Conservation (phyloP, 2,329 filamentous ascomycete species). For the Bipolaris victoriae region DNA sequence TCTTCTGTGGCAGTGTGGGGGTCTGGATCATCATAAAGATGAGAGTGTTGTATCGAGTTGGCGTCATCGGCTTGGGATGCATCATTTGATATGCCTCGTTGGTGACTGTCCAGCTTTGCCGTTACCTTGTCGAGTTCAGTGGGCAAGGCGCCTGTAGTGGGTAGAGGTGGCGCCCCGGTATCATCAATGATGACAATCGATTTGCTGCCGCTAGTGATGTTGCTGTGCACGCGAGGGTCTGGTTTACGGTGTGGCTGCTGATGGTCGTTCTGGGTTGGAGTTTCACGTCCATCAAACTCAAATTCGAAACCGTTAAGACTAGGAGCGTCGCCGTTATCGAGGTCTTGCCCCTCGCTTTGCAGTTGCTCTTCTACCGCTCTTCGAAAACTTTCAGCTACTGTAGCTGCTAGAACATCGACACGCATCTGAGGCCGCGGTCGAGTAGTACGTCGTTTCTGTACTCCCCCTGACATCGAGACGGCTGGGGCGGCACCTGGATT, state of each 20-base stretch:
- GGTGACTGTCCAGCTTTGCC: conserved; percentile 5
- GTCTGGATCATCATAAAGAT: conserved; percentile 27
- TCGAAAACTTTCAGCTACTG: conserved; percentile 79
- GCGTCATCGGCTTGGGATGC: conserved; percentile 20
- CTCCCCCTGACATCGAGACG: conserved; percentile 34
- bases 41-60: conserved; percentile 24
- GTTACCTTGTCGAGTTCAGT: conserved; percentile 17
- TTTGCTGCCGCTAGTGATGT: conserved; percentile 80
- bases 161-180: conserved; percentile 62
- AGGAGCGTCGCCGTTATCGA: conserved; percentile 23
- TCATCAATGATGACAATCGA: conserved; percentile 88
- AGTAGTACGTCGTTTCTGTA: conserved; percentile 41
- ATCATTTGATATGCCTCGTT: conserved; percentile 28
- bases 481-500: conserved; percentile 36
- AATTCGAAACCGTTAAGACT: conserved; percentile 45
- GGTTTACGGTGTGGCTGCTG: conserved; percentile 20
- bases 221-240: conserved; percentile 54
- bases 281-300: conserved; percentile 38
- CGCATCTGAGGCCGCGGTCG: conserved; percentile 60
- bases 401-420: conserved; percentile 82
- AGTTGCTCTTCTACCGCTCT: conserved; percentile 71
- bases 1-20: conserved; percentile 19
- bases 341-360: conserved; percentile 37
- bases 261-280: conserved; percentile 19
- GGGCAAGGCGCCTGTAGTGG: conserved; percentile 58